These are phyloP conservation scores for Metschnikowia kunwiensis DNA, from an alignment of 805 yeast species.

Conservation along the genomic window DNA sequence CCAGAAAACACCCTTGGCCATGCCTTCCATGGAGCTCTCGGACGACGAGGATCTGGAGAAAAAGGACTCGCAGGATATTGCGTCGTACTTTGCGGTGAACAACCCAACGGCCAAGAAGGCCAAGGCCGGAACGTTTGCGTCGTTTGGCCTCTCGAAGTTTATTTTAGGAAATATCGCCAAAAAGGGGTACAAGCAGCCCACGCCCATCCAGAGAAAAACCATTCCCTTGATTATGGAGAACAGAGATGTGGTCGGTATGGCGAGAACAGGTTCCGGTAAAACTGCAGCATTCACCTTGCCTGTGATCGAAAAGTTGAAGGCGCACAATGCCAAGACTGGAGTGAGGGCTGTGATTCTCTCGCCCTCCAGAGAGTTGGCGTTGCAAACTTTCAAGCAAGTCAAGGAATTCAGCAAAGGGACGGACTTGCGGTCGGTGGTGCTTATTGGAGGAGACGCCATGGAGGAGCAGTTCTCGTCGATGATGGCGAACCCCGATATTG, in stretches of 20 bases:
- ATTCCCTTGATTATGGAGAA: slow-evolving; percentile 84
- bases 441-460: slow-evolving; percentile 98
- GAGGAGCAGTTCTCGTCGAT: slow-evolving; percentile 93
- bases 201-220: slow-evolving; percentile 96
- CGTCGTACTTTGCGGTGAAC: slow-evolving; percentile 40
- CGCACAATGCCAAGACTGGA: slow-evolving; percentile 85
- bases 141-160: slow-evolving; percentile 80
- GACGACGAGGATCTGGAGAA: slow-evolving; percentile 37
- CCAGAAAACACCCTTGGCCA: slow-evolving; percentile 26
- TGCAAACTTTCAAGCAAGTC: slow-evolving; percentile 85
- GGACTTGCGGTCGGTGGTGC: slow-evolving; percentile 71
- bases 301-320: slow-evolving; percentile 76
- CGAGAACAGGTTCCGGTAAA: slow-evolving; percentile 98
- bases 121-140: slow-evolving; percentile 79
- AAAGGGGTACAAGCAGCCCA: slow-evolving; percentile 92
- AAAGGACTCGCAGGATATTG: slow-evolving; percentile 46
- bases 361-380: slow-evolving; percentile 94
- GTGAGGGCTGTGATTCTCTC: slow-evolving; percentile 84
- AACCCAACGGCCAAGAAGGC: slow-evolving; percentile 53
- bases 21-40: slow-evolving; percentile 53
- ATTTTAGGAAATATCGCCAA: slow-evolving; percentile 66
- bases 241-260: slow-evolving; percentile 98
- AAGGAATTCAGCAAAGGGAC: slow-evolving; percentile 85
- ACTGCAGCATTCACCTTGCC: slow-evolving; percentile 97
- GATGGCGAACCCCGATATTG: slow-evolving; percentile 92